phyloP scores from a whole-genome alignment of 805 yeast genomes.

The Peterozyma toletana region DNA sequence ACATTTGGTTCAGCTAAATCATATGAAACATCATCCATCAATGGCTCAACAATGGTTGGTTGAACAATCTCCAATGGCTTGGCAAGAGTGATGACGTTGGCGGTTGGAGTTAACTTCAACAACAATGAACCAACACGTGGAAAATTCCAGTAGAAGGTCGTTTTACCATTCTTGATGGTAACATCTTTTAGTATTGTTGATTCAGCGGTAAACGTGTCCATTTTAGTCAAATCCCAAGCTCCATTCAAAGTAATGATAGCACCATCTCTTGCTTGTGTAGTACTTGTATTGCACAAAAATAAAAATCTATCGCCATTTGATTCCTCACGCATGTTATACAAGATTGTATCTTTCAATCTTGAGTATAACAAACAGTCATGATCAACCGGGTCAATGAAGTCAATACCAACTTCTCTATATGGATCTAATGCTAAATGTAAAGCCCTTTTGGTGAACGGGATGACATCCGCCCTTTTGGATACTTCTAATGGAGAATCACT shows the following conservation, averaged over 20 bases:
- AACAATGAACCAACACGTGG: slow-evolving; percentile 6
- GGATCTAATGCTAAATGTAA: slow-evolving; percentile 3
- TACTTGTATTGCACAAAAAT: slow-evolving; percentile 8
- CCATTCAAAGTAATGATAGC: slow-evolving; percentile 7
- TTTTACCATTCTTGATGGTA: slow-evolving; percentile 1
- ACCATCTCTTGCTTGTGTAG: slow-evolving; percentile 3
- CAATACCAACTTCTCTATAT: slow-evolving; percentile 7
- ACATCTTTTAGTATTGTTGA: neutral
- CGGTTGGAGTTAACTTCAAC: slow-evolving; percentile 5
- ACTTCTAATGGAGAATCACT: neutral
- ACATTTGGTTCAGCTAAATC: slow-evolving; percentile 7
- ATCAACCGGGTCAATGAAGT: slow-evolving; percentile 6
- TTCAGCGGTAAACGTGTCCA: slow-evolving; percentile 7
- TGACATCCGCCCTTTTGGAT: neutral
- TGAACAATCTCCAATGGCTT: neutral
- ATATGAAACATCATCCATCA: slow-evolving; percentile 2
- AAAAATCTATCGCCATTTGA: slow-evolving; percentile 4
- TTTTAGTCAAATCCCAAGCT: slow-evolving; percentile 4
- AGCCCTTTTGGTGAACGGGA: slow-evolving; percentile 8
- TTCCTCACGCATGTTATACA: slow-evolving; percentile 8
- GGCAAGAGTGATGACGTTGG: neutral
- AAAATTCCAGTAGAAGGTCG: slow-evolving; percentile 7
- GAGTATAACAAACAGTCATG: slow-evolving; percentile 8
- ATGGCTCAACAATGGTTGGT: neutral
- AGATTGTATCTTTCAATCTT: slow-evolving; percentile 2